A percentile compares a stretch with the other conserved stretches of the same genome.
Conservation (phyloP, 179 eudicot species). For the Spergularia azorica region DNA sequence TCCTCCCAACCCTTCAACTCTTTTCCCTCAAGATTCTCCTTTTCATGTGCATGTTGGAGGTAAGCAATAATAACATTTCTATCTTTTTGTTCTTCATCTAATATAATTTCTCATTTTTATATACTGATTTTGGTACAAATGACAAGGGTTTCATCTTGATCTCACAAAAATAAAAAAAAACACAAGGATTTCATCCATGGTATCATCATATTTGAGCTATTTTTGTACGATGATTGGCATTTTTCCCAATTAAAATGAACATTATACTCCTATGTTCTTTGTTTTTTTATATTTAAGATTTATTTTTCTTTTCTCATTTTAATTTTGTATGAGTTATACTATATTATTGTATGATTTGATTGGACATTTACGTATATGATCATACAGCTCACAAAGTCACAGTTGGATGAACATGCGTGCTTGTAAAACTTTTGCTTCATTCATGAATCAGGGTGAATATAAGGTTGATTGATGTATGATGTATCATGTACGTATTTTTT, state of each 20-base stretch:
- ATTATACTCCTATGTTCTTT: no score
- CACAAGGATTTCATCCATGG: no score
- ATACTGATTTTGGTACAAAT: no score
- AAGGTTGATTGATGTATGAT: no score
- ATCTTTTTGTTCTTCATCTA: background rate
- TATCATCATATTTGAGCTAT: no score
- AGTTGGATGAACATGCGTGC: conserved; percentile 12
- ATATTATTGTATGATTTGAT: conserved; percentile 5
- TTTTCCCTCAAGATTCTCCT: background rate
- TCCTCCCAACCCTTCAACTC: conserved; percentile 44
- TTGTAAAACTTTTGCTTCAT: conserved; percentile 8
- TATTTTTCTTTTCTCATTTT: background rate
- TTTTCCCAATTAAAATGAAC: no score
- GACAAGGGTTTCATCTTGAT: no score
- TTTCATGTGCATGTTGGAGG: conserved; percentile 3
- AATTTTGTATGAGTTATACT: background rate
- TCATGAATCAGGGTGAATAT: background rate
- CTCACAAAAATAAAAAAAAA: no score
- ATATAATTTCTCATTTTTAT: no score
- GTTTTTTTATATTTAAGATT: no score
- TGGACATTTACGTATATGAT: conserved; percentile 19
- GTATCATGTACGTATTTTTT: no score
- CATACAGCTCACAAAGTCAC: conserved; percentile 23
- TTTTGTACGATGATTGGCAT: no score
- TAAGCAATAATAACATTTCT: background rate